Evolutionary conservation across 495 filamentous ascomycete genomes (phyloP), one percentile per base, ranked within the genome.

Genomic region (Talaromyces wortmannii): DNA sequence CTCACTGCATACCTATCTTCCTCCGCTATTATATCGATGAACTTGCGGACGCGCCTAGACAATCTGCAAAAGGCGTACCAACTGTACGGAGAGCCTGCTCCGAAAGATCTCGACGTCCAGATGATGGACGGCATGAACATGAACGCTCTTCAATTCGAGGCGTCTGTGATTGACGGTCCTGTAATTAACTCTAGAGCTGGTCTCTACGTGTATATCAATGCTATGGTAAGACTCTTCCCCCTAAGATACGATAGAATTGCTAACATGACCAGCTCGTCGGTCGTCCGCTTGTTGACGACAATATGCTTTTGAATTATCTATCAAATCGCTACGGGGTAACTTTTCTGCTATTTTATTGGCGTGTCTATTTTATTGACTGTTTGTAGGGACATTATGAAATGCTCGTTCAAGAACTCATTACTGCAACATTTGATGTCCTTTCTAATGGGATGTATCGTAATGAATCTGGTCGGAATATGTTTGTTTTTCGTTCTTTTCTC

Each of bases 201-300:
- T 46, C 74, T 97, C 59, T 97, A 92, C 67, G 78, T 97, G n/a
- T 97, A 92, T 66, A 74, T 98, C 31, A 91, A 90, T 66, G 83
- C 91, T 47, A 78, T 89, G 72, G 88, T 96, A 74, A 64, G 78
- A 66, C n/a, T 13, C 31, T 23, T 42, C 43, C 0, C 17, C 11
- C 16, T 43, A 49, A 29, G 29, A 8, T 31, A 16, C 31, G 42
- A 36, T 6, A 12, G 45, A 42, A 52, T 13, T 55, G 53, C 73
- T 84, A 53, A 80, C 58, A 18, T 57, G 31, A 11, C 11, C 65
- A 92, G 89, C 82, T 96, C 61, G 81, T 85, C 42, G 90, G 85
- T 11, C 80, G 89, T 44, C 95, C 94, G 6, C 69, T 92, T 45
- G 83, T 92, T 47, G 91, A 96, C 61, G 92, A 98, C 61, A 75